Conservation (phyloP, 2,329 filamentous ascomycete species). For the Phoma sp. region DNA sequence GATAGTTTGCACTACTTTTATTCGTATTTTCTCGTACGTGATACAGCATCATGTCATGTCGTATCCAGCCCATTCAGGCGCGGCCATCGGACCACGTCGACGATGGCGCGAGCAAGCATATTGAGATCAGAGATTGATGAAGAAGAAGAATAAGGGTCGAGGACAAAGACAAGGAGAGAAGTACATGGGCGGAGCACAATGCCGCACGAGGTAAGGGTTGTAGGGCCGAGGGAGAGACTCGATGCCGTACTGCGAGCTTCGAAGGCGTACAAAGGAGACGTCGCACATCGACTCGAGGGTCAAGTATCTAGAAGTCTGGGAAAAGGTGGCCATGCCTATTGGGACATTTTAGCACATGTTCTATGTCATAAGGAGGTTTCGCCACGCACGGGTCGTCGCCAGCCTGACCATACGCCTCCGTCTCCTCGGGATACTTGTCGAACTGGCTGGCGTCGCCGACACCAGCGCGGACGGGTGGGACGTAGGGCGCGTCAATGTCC, state of each 20-base stretch:
- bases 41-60: no score
- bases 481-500: constrained; percentile 97
- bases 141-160: constrained; percentile 1
- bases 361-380: constrained; percentile 31
- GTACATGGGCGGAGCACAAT: constrained; percentile 17
- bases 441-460: constrained; percentile 96
- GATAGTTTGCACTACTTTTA: no score
- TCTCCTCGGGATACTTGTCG: constrained; percentile 96
- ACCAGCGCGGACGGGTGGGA: constrained; percentile 91
- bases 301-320: constrained; percentile 36
- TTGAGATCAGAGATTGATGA: constrained; percentile 9
- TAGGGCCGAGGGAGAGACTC: not conserved
- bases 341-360: constrained; percentile 40
- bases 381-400: constrained; percentile 84
- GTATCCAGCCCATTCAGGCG: not conserved
- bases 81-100: constrained; percentile 8
- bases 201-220: constrained; percentile 7
- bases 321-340: constrained; percentile 46
- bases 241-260: not conserved
- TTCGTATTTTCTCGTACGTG: no score
- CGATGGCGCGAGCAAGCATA: constrained; percentile 16
- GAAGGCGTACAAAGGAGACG: constrained; percentile 1
- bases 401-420: constrained; percentile 82
- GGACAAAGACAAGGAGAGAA: constrained; percentile 21
- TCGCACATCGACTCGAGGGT: not conserved